Conservation (phyloP, 2,329 filamentous ascomycete species). For the Fusarium sp. region DNA sequence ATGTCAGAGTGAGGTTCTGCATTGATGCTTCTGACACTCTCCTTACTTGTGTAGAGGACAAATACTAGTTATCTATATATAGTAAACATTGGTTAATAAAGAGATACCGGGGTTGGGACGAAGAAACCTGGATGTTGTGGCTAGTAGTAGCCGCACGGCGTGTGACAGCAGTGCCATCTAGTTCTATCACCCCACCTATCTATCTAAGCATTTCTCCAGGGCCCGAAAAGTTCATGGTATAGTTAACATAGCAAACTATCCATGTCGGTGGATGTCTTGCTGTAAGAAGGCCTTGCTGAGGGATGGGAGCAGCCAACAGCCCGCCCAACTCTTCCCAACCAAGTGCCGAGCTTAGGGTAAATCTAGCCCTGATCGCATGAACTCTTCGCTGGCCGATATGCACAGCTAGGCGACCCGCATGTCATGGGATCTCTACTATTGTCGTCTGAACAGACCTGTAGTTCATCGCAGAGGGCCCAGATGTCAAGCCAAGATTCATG, state of each 20-base stretch:
- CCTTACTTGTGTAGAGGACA: not conserved
- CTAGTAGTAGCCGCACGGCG: not conserved
- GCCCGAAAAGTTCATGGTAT: not conserved
- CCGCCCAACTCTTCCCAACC: not conserved
- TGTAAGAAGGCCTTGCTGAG: not conserved
- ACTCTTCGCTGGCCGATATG: not conserved
- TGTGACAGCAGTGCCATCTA: not conserved
- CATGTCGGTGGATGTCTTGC: not conserved
- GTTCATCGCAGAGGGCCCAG: not conserved
- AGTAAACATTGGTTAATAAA: too few species aligned
- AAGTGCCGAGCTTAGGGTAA: not conserved
- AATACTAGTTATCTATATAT: not conserved
- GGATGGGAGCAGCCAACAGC: not conserved
- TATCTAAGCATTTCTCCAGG: not conserved
- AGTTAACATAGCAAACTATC: not conserved
- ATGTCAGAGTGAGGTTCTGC: not conserved
- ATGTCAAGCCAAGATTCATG: slow-evolving; percentile 1
- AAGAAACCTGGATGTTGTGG: not conserved
- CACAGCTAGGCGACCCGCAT: not conserved
- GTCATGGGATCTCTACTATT: not conserved
- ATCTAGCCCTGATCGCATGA: not conserved
- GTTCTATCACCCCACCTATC: not conserved
- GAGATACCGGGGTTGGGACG: too few species aligned
- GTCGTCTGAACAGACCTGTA: not conserved
- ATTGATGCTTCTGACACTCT: not conserved